phyloP scores from a whole-genome alignment of 768 basidiomycete genomes.

The Psilocybe cyanescens region DNA sequence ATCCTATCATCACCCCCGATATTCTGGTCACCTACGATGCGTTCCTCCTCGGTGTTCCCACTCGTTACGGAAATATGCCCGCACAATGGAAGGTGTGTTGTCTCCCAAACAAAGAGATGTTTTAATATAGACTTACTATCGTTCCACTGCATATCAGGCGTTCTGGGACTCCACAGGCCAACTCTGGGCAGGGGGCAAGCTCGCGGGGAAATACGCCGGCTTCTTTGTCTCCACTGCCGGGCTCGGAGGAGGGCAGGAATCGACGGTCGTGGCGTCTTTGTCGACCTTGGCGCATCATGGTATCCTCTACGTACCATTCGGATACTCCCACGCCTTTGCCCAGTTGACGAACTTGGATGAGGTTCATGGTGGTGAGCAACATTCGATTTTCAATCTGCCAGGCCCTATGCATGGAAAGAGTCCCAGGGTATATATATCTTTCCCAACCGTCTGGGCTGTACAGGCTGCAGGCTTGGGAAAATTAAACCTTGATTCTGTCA shows the following conservation, averaged over 20 bases:
- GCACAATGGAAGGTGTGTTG: slow-evolving; percentile 73
- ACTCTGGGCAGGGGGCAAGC: slow-evolving; percentile 58
- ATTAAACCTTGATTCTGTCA: neutral
- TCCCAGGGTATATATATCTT: neutral
- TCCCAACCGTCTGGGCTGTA: neutral
- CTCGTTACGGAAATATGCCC: slow-evolving; percentile 82
- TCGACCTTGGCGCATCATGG: slow-evolving; percentile 70
- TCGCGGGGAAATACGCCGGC: slow-evolving; percentile 71
- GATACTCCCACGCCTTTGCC: slow-evolving; percentile 31
- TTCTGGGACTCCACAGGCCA: slow-evolving; percentile 83
- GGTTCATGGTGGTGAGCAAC: slow-evolving; percentile 62
- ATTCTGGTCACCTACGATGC: slow-evolving; percentile 68
- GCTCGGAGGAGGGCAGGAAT: slow-evolving; percentile 72
- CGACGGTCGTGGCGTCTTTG: slow-evolving; percentile 48
- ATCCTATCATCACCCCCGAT: slow-evolving; percentile 65
- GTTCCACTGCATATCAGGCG: slow-evolving; percentile 37
- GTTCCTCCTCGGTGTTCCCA: slow-evolving; percentile 77
- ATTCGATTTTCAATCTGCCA: neutral
- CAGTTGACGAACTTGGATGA: slow-evolving; percentile 47
- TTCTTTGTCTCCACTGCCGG: slow-evolving; percentile 72
- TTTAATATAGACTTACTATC: neutral
- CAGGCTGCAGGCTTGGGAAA: neutral
- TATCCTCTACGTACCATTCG: slow-evolving; percentile 41
- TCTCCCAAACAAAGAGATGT: neutral
- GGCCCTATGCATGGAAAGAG: neutral